phyloP scores from a whole-genome alignment of 2,329 filamentous ascomycete species.

The Penicillium brevicompactum region DNA sequence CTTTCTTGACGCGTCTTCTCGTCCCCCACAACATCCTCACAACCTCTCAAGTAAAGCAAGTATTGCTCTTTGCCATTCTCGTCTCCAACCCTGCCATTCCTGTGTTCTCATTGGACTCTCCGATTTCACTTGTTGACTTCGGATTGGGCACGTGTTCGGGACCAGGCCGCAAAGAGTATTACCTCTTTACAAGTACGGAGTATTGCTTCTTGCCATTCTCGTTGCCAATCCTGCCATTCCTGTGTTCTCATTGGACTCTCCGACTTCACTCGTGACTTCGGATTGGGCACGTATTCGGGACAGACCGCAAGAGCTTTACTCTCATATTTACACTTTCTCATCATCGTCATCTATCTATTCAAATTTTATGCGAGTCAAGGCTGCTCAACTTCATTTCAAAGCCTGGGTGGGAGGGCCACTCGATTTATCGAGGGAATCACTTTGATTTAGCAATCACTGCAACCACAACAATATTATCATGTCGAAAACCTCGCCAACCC shows the following conservation, averaged over 20 bases:
- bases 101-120: too few species aligned
- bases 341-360: slow-evolving; percentile 8
- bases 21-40: too few species aligned
- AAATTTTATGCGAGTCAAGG: slow-evolving; percentile 22
- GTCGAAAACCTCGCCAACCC: slow-evolving; percentile 13
- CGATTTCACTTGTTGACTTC: too few species aligned
- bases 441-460: slow-evolving; percentile 13
- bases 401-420: slow-evolving; percentile 27
- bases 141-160: too few species aligned
- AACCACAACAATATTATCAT: slow-evolving; percentile 14
- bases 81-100: too few species aligned
- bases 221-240: slow-evolving; percentile 25
- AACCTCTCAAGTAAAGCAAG: too few species aligned
- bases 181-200: too few species aligned
- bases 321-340: slow-evolving; percentile 4
- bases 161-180: too few species aligned
- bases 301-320: slow-evolving; percentile 20
- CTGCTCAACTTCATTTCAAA: slow-evolving; percentile 25
- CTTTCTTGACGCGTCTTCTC: too few species aligned
- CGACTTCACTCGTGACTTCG: slow-evolving; percentile 21
- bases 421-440: slow-evolving; percentile 22
- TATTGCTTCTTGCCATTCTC: slow-evolving; percentile 20
- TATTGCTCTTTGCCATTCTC: slow-evolving; percentile 19
- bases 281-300: slow-evolving; percentile 21
- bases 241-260: slow-evolving; percentile 26